A percentile compares a stretch with the other conserved stretches of the same genome.
These are phyloP conservation scores for Gaeumannomyces tritici DNA, from an alignment of 2,329 filamentous ascomycete genomes.

Conservation along the genomic window DNA sequence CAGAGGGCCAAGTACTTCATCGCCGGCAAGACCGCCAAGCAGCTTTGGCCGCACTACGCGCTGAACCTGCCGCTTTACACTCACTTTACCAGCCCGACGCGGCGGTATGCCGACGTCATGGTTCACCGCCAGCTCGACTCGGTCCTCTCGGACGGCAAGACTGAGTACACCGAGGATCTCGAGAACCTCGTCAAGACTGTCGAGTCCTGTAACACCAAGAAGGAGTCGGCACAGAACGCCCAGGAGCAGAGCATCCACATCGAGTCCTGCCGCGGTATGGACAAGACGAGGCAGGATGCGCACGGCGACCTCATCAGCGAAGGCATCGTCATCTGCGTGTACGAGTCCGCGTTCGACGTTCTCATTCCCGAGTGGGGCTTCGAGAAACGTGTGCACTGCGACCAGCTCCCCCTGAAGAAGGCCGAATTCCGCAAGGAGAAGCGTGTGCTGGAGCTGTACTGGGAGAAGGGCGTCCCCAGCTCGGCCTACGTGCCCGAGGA, in stretches of 20 bases:
- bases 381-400: constrained; percentile 98
- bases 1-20: constrained; percentile 93
- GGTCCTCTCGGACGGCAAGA: constrained; percentile 68
- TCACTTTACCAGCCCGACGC: constrained; percentile 91
- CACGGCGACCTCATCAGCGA: constrained; percentile 91
- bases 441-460: constrained; percentile 90
- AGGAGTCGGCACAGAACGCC: constrained; percentile 92
- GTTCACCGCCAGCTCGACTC: constrained; percentile 92
- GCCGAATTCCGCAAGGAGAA: constrained; percentile 98
- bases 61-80: constrained; percentile 92
- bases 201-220: constrained; percentile 97
- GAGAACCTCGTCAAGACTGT: constrained; percentile 85
- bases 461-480: constrained; percentile 98
- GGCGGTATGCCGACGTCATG: constrained; percentile 88
- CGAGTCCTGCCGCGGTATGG: constrained; percentile 92
- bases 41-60: constrained; percentile 79
- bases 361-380: constrained; percentile 97
- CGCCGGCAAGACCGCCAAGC: constrained; percentile 65
- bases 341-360: constrained; percentile 97
- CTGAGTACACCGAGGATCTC: constrained; percentile 82
- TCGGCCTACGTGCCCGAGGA: constrained; percentile 95
- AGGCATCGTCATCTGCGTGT: constrained; percentile 92
- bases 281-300: constrained; percentile 76
- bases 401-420: constrained; percentile 95
- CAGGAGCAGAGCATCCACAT: constrained; percentile 99